These are phyloP conservation scores for Gynandropsis gynandra DNA, from an alignment of 345 rosid genomes.

Conservation along the genomic window DNA sequence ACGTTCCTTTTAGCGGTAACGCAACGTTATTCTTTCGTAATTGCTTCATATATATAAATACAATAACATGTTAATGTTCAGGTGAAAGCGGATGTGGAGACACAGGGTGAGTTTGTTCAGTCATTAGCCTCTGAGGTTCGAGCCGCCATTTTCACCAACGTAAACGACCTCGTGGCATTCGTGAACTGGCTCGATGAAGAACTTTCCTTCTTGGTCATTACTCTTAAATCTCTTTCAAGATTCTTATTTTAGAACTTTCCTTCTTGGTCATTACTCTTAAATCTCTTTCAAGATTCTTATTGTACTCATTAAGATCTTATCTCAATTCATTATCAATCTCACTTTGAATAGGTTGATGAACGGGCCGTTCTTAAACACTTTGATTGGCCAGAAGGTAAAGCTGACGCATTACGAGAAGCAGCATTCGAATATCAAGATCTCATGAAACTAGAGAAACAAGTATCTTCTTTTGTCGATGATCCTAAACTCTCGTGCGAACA, in stretches of 20 bases:
- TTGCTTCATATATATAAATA: too few species aligned
- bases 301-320: background rate
- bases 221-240: too few species aligned
- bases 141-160: constrained; percentile 62
- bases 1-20: constrained; percentile 88
- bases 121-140: constrained; percentile 85
- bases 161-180: constrained; percentile 76
- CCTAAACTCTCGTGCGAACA: constrained; percentile 76
- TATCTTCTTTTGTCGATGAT: constrained; percentile 75
- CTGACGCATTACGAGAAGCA: constrained; percentile 93
- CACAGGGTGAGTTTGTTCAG: constrained; percentile 96
- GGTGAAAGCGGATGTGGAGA: constrained; percentile 98
- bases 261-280: constrained; percentile 63
- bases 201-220: constrained; percentile 79
- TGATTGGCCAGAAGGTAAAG: constrained; percentile 99
- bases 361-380: constrained; percentile 98
- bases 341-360: constrained; percentile 69
- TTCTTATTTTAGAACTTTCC: constrained; percentile 95
- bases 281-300: constrained; percentile 1
- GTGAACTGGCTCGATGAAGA: constrained; percentile 99
- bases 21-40: constrained; percentile 17
- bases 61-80: constrained; percentile 18
- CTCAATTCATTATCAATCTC: background rate
- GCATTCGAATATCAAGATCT: constrained; percentile 97
- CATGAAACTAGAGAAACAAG: constrained; percentile 74